Base-by-base conservation (phyloP, 345 rosid species). In the Balakata baccata region DNA sequence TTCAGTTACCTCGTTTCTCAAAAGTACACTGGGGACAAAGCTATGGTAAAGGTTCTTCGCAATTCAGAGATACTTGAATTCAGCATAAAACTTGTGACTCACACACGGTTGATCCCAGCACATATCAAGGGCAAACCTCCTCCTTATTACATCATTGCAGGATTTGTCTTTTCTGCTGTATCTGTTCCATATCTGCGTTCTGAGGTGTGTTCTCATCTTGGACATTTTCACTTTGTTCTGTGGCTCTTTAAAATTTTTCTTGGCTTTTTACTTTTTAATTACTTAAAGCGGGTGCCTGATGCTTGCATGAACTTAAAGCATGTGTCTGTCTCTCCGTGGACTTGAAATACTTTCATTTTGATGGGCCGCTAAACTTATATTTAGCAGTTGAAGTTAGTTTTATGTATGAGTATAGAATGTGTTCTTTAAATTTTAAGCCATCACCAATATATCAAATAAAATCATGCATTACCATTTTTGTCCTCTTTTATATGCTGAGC, bases 1-100 rank as follows among this genome's bases (percentile, higher is more conserved):
- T 94, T 94, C 85, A 89, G 98, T 77, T 92, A 90, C 79, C 97
- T 94, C 64, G 90, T 92, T 70, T 88, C 98, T 69, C 98, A 90
- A 58, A 94, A 94, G 66, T 94, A 92, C 79, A 86, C 96, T n/a
- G 93, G 95, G 59, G 98, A 94, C 79, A 83, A 79, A 71, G 97
- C 95, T 63, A 56, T 66, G 25, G 90, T 94, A 62, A 90, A 89
- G 86, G 94, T 94, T 68, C 87, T 94, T 8, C 91, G 97, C 11
- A 78, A 86, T 78, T 84, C 91, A 45, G 78, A 89, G 75, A 86
- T 82, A 70, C 82, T 86, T 14, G 87, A 87, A 72, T 92, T 83
- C 77, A 86, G 86, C 82, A 89, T 94, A 72, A 92, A 92, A 85
- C 97, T 94, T 72, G 85, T 88, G 1, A 89, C 92, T 60, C 97